Conservation (phyloP, 2,329 filamentous ascomycete genomes). For the Aplosporella prunicola region DNA sequence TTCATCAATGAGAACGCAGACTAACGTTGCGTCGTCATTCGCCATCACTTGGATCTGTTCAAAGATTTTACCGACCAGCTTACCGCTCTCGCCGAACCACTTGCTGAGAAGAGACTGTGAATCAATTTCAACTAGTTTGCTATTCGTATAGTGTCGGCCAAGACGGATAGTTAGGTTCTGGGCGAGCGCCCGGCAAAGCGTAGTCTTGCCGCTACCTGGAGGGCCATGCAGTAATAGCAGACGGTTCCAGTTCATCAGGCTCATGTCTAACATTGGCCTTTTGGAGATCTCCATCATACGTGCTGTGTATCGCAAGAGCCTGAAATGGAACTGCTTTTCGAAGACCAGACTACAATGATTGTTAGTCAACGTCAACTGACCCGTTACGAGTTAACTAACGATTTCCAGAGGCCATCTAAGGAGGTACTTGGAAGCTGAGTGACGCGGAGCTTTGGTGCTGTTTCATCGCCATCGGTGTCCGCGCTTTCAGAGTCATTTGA, state of each 20-base stretch:
- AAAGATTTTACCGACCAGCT: constrained; percentile 35
- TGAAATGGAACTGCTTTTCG: constrained; percentile 32
- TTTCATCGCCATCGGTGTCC: constrained; percentile 21
- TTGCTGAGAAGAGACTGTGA: constrained; percentile 38
- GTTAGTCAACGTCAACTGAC: background rate
- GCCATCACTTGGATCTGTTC: constrained; percentile 27
- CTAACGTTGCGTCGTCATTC: constrained; percentile 32
- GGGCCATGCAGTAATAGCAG: constrained; percentile 36
- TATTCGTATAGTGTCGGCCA: constrained; percentile 24
- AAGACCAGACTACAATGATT: constrained; percentile 31
- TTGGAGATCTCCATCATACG: constrained; percentile 25
- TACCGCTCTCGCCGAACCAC: constrained; percentile 40
- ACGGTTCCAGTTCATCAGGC: constrained; percentile 37
- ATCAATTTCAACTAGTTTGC: constrained; percentile 37
- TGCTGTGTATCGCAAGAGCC: constrained; percentile 31
- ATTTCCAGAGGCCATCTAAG: constrained; percentile 36
- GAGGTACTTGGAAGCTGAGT: constrained; percentile 29
- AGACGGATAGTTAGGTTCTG: constrained; percentile 42
- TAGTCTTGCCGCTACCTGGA: constrained; percentile 36
- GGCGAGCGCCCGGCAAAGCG: constrained; percentile 39
- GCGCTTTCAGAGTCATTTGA: constrained; percentile 13
- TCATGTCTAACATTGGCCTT: constrained; percentile 21
- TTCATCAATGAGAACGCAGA: constrained; percentile 42
- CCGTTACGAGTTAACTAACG: constrained; percentile 18
- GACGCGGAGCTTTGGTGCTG: constrained; percentile 23